phyloP scores from a whole-genome alignment of 2,329 filamentous ascomycete genomes.

The Sclerotinia spermophila region DNA sequence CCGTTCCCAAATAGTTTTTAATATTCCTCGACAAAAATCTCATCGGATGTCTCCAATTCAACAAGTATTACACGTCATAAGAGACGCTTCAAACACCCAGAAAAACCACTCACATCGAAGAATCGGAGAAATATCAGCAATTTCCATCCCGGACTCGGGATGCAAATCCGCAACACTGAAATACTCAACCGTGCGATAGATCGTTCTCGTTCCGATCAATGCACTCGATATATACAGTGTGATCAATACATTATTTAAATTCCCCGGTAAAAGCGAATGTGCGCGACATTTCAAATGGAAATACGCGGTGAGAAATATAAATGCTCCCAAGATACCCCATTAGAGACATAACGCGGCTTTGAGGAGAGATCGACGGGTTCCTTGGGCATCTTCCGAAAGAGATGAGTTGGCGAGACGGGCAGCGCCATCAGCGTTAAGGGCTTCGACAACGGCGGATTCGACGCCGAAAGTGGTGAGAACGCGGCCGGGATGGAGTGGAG shows the following conservation, averaged over 20 bases:
- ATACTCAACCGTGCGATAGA: constrained; percentile 58
- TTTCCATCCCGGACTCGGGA: constrained; percentile 35
- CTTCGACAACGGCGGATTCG: constrained; percentile 47
- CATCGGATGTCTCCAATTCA: constrained; percentile 51
- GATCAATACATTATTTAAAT: constrained; percentile 38
- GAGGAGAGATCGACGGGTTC: constrained; percentile 45
- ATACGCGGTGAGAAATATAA: constrained; percentile 45
- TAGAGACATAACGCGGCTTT: constrained; percentile 54
- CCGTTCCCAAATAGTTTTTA: constrained; percentile 48
- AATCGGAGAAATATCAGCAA: constrained; percentile 42
- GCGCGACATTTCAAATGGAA: constrained; percentile 48
- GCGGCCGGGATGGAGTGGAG: constrained; percentile 47
- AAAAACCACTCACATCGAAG: constrained; percentile 58
- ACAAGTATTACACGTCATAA: constrained; percentile 53
- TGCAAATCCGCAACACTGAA: constrained; percentile 47
- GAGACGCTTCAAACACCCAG: constrained; percentile 52
- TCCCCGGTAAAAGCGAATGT: constrained; percentile 34
- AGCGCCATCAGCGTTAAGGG: constrained; percentile 48
- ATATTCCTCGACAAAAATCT: constrained; percentile 47
- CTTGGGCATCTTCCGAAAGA: constrained; percentile 40
- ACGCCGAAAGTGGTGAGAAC: constrained; percentile 47
- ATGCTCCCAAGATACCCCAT: constrained; percentile 48
- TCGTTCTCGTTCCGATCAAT: constrained; percentile 51
- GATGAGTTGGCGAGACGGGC: constrained; percentile 46
- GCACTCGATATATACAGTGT: constrained; percentile 50